A percentile compares a stretch with the other conserved stretches of the same genome.
Evolutionary conservation across 2,329 filamentous ascomycete genomes (phyloP).

Genomic region (Thielaviopsis musarum): DNA sequence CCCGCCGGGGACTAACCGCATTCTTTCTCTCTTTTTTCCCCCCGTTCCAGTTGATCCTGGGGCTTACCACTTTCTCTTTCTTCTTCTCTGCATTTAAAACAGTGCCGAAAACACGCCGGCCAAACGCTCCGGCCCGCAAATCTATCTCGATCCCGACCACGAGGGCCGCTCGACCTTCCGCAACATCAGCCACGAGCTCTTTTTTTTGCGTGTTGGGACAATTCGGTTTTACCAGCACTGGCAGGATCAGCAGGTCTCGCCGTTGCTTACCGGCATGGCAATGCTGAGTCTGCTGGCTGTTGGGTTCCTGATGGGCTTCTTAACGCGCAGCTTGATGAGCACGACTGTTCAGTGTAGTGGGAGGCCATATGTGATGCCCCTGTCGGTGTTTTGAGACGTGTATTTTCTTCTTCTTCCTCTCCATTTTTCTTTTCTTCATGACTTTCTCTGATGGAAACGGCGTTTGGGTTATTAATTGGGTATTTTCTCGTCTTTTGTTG

Average conservation of each 20-base stretch:
- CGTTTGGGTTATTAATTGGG: not conserved
- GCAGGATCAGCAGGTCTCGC: conserved; percentile 18
- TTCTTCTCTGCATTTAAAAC: not conserved
- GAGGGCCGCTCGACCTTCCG: conserved; percentile 9
- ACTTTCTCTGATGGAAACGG: not conserved
- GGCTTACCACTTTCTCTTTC: not conserved
- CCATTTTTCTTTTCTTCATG: not conserved
- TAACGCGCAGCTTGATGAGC: not conserved
- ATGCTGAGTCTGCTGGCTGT: conserved; percentile 13
- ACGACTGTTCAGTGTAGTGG: not conserved
- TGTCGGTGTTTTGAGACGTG: conserved; percentile 1
- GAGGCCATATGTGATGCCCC: conserved; percentile 2
- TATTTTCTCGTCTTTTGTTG: not conserved
- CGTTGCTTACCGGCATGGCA: conserved; percentile 15
- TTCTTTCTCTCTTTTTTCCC: not conserved
- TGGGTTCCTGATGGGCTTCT: conserved; percentile 15
- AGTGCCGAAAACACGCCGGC: conserved; percentile 18
- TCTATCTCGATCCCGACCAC: conserved; percentile 14
- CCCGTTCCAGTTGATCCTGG: not conserved
- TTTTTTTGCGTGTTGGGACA: conserved; percentile 20
- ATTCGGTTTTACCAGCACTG: conserved; percentile 19
- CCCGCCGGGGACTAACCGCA: not conserved
- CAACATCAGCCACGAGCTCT: conserved; percentile 16
- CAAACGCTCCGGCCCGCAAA: conserved; percentile 15
- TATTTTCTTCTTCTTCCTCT: conserved; percentile 2